A percentile compares a stretch with the other conserved stretches of the same genome.
Conservation (phyloP, 108 stramenopile genomes). For the Nitzschia sp. region DNA sequence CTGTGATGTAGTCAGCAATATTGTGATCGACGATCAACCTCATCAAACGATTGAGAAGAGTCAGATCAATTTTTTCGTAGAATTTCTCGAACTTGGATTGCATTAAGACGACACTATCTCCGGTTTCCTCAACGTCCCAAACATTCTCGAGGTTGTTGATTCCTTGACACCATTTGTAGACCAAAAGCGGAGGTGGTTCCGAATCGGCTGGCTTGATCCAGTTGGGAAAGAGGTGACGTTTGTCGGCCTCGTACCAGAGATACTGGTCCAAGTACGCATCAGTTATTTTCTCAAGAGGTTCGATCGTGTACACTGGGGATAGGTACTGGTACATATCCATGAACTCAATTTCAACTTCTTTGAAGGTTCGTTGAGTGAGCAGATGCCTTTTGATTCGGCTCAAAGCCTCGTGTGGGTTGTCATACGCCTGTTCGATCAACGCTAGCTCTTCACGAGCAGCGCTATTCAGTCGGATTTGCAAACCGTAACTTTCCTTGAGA, state of each 20-base stretch:
- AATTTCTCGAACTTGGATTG: slow-evolving; percentile 97
- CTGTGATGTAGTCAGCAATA: slow-evolving; percentile 99
- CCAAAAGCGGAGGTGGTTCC: slow-evolving; percentile 98
- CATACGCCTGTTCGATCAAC: slow-evolving; percentile 98
- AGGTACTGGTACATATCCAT: slow-evolving; percentile 99
- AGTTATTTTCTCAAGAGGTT: slow-evolving; percentile 98
- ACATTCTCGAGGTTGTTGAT: slow-evolving; percentile 97
- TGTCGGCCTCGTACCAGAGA: slow-evolving; percentile 99
- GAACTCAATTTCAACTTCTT: slow-evolving; percentile 99
- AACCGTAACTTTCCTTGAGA: slow-evolving; percentile 96
- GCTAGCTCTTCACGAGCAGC: slow-evolving; percentile 96
- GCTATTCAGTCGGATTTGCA: slow-evolving; percentile 94
- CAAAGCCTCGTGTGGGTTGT: slow-evolving; percentile 99
- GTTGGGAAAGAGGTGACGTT: slow-evolving; percentile 95
- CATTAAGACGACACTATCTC: slow-evolving; percentile 96
- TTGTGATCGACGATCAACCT: slow-evolving; percentile 99
- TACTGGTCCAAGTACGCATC: slow-evolving; percentile 99
- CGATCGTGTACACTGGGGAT: slow-evolving; percentile 96
- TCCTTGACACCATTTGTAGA: slow-evolving; percentile 99
- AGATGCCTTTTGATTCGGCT: slow-evolving; percentile 98
- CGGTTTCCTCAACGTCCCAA: slow-evolving; percentile 92
- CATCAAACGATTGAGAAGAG: slow-evolving; percentile 94
- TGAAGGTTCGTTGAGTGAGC: slow-evolving; percentile 98
- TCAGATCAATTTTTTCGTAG: slow-evolving; percentile 98
- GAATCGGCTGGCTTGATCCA: slow-evolving; percentile 99